phyloP scores from a whole-genome alignment of 2,329 filamentous ascomycete genomes.

The Penicillium hesseltinei region DNA sequence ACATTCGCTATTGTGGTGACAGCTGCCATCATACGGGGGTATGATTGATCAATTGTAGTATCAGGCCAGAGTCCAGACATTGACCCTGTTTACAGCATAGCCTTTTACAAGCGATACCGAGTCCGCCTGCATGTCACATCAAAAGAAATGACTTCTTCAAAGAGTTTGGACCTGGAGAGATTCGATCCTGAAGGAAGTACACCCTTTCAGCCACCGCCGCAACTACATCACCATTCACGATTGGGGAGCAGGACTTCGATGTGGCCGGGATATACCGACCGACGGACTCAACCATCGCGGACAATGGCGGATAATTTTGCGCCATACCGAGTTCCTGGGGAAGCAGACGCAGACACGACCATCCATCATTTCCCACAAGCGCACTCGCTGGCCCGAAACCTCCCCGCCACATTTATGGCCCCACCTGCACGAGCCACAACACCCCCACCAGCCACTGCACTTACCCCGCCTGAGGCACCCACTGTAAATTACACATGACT shows the following conservation, averaged over 20 bases:
- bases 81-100: slow-evolving; percentile 1
- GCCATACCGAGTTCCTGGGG: slow-evolving; percentile 3
- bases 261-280: slow-evolving; percentile 6
- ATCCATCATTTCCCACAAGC: background rate
- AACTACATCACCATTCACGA: slow-evolving; percentile 6
- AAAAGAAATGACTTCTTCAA: slow-evolving; percentile 1
- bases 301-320: background rate
- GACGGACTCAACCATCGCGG: background rate
- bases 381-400: background rate
- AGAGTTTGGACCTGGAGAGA: slow-evolving; percentile 8
- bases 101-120: slow-evolving; percentile 18
- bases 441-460: background rate
- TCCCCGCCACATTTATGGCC: background rate
- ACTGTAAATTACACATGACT: slow-evolving; percentile 12
- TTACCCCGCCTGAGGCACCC: slow-evolving; percentile 9
- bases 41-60: background rate
- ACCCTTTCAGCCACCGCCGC: background rate
- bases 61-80: background rate
- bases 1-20: slow-evolving; percentile 15
- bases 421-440: background rate
- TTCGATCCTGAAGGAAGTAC: background rate
- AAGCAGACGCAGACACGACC: background rate
- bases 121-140: slow-evolving; percentile 15
- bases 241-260: slow-evolving; percentile 6
- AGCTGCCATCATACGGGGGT: slow-evolving; percentile 12